Base-by-base conservation (phyloP, 73 alveolate species). In the Durusdinium trenchii region DNA sequence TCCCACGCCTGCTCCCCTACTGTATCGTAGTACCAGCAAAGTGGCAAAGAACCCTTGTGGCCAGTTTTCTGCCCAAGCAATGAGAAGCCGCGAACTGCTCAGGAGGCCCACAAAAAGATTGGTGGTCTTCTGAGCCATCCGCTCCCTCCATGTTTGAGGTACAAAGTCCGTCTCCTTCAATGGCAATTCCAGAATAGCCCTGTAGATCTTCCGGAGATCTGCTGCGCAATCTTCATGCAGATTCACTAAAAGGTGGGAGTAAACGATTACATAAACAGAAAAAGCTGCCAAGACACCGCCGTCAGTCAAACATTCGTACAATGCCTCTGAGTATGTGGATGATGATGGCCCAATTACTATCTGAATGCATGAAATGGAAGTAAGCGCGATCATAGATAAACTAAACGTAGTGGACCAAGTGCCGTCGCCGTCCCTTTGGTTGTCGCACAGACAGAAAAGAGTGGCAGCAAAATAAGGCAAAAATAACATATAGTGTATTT, bases 61-160 rank as follows among this genome's bases (percentile, higher is more conserved):
- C 62, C 48, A 79, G 23, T 79, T 62, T 42, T 48, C 62, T 26
- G 62, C 42, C 90, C 90, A 79, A 45, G 90, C 90, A 30, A 79
- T 40, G 45, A 79, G 18, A 60, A 79, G 45, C 35, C 90, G 90
- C 35, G 90, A 79, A 40, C 90, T 79, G 90, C 90, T 79, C 62
- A 79, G 51, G 51, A 79, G 45, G 62, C 45, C 90, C 40, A 30
- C 69, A 23, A 40, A 79, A 38, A 38, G 38, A 45, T 40, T 79
- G 35, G 38, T 42, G 42, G 35, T 4, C 62, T 79, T 32, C 12
- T 45, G 40, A 42, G 28, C 61, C 61, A 45, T 26, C 90, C 90
- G 45, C 45, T 10, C 90, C 43, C 60, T 9, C 18, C 9, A 42
- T 32, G 64, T 45, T 45, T 46, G 30, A n/a, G 2, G 16, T 2